Conservation (phyloP, 345 rosid species). For the Brassica rapa region DNA sequence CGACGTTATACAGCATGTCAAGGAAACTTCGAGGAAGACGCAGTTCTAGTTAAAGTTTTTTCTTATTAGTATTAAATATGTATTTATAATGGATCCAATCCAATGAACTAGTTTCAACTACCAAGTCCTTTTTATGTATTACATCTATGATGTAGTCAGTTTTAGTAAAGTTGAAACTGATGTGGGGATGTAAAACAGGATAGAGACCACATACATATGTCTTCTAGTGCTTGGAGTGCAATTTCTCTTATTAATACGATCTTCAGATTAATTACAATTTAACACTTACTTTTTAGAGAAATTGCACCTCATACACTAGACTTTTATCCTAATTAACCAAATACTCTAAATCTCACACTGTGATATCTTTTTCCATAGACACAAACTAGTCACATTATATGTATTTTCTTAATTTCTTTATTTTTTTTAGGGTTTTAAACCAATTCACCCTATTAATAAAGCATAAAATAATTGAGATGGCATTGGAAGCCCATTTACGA, state of each 20-base stretch:
- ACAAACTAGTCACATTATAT: too few relatives aligned
- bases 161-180: constrained; percentile 16
- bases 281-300: too few relatives aligned
- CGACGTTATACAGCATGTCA: background rate
- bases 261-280: too few relatives aligned
- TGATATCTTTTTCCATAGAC: too few relatives aligned
- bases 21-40: constrained; percentile 30
- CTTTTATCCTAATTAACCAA: too few relatives aligned
- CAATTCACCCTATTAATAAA: too few relatives aligned
- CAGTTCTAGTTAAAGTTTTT: background rate
- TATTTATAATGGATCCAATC: constrained; percentile 33
- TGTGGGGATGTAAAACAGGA: constrained; percentile 7
- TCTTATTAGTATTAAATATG: background rate
- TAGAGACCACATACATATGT: constrained; percentile 7
- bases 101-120: constrained; percentile 27
- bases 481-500: constrained; percentile 20
- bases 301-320: too few relatives aligned
- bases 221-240: too few relatives aligned
- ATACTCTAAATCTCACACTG: too few relatives aligned
- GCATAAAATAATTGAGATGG: background rate
- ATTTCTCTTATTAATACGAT: too few relatives aligned
- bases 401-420: too few relatives aligned
- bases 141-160: constrained; percentile 23
- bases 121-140: constrained; percentile 15
- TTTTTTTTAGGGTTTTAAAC: too few relatives aligned